Percentiles rank a stretch among this genome's conserved stretches.
These are phyloP conservation scores for Nitzschia sp. DNA, from an alignment of 108 stramenopile species.

Conservation along the genomic window DNA sequence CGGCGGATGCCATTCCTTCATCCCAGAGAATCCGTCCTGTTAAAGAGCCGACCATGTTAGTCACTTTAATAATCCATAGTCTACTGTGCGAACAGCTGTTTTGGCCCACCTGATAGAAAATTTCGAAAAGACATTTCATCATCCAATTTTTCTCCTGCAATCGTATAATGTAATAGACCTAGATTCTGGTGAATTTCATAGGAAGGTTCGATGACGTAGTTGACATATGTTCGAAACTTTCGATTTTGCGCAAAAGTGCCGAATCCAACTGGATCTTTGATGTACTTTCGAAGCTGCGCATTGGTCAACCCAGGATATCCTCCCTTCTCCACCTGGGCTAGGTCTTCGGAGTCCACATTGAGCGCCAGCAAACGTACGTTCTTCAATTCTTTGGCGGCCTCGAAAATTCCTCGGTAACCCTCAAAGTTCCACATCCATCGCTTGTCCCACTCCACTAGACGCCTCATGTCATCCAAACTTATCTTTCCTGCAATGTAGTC, in stretches of 20 bases:
- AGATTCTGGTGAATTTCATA: constrained; percentile 63
- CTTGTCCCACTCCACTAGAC: constrained; percentile 62
- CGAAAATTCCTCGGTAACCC: constrained; percentile 57
- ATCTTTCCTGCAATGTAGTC: constrained; percentile 52
- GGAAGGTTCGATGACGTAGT: constrained; percentile 68
- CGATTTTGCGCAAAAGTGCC: constrained; percentile 47
- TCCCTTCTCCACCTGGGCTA: constrained; percentile 55
- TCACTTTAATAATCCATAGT: neutral
- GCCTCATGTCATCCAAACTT: constrained; percentile 40
- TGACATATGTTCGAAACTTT: constrained; percentile 59
- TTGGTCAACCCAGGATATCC: constrained; percentile 55
- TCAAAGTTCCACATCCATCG: constrained; percentile 83
- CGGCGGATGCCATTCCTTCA: constrained; percentile 70
- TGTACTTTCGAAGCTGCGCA: constrained; percentile 48
- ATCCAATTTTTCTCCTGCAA: constrained; percentile 62
- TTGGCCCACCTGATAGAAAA: constrained; percentile 40
- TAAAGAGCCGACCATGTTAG: no score
- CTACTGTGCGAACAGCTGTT: neutral
- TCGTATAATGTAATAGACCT: constrained; percentile 61
- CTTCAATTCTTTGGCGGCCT: constrained; percentile 38
- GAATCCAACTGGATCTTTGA: constrained; percentile 63
- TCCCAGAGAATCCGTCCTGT: constrained; percentile 83
- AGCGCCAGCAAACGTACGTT: constrained; percentile 63
- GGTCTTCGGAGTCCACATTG: constrained; percentile 80
- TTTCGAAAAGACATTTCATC: constrained; percentile 65